Percentiles rank a stretch among this genome's conserved stretches.
These are phyloP conservation scores for Geotrichum phurueaensis DNA, from an alignment of 1,139 yeast genomes.

Conservation along the genomic window DNA sequence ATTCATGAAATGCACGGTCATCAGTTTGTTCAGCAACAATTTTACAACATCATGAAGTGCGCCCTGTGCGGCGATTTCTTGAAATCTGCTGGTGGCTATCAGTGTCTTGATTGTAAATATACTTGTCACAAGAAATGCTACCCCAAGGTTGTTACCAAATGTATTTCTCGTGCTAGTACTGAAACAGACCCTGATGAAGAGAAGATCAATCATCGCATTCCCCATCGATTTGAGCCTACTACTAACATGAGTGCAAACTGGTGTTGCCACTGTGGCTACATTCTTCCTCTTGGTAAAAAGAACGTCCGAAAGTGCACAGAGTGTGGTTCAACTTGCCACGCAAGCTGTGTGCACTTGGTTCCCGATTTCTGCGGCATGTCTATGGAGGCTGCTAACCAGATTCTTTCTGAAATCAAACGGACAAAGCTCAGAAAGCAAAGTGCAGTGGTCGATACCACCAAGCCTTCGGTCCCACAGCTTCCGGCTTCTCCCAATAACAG, in stretches of 20 bases:
- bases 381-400: slow-evolving; percentile 92
- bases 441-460: slow-evolving; percentile 23
- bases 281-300: slow-evolving; percentile 89
- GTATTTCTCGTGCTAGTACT: slow-evolving; percentile 85
- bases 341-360: slow-evolving; percentile 85
- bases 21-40: slow-evolving; percentile 90
- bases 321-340: slow-evolving; percentile 92
- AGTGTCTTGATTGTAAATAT: slow-evolving; percentile 92
- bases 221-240: slow-evolving; percentile 88
- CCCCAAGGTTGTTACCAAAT: slow-evolving; percentile 88
- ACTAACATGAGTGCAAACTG: slow-evolving; percentile 94
- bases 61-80: slow-evolving; percentile 94
- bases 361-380: slow-evolving; percentile 99
- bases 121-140: slow-evolving; percentile 94
- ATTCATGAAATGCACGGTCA: slow-evolving; percentile 95
- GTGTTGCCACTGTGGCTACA: slow-evolving; percentile 98
- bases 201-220: slow-evolving; percentile 89
- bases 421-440: slow-evolving; percentile 49
- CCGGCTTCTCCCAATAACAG: background rate
- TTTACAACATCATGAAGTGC: slow-evolving; percentile 94
- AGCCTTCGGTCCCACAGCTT: background rate
- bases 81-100: slow-evolving; percentile 78
- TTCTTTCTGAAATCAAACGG: slow-evolving; percentile 74
- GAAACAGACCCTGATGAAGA: slow-evolving; percentile 83
- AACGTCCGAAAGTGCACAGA: slow-evolving; percentile 93